These are phyloP conservation scores for Dovyalis caffra DNA, from an alignment of 345 rosid genomes.

Conservation along the genomic window DNA sequence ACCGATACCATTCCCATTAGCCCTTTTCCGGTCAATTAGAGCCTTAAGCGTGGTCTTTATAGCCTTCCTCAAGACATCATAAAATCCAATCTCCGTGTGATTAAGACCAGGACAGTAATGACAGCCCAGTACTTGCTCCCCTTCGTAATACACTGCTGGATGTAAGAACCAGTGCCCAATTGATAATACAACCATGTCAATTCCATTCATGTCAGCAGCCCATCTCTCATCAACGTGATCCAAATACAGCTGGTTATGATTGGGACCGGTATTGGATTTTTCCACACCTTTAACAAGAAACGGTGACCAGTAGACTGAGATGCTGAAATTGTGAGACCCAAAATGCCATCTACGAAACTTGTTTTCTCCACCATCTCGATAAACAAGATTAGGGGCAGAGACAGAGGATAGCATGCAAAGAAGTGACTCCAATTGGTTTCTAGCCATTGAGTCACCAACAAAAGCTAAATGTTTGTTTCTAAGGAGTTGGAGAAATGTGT, in stretches of 20 bases:
- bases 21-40: slow-evolving; percentile 33
- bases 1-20: slow-evolving; percentile 20
- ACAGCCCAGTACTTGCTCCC: slow-evolving; percentile 67
- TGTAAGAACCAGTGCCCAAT: slow-evolving; percentile 94
- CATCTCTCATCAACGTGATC: slow-evolving; percentile 77
- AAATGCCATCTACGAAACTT: slow-evolving; percentile 82
- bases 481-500: slow-evolving; percentile 53
- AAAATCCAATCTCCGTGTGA: slow-evolving; percentile 75
- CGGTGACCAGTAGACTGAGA: slow-evolving; percentile 94
- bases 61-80: slow-evolving; percentile 69
- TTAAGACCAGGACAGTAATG: slow-evolving; percentile 76
- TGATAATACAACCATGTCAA: slow-evolving; percentile 65
- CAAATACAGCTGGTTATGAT: slow-evolving; percentile 63
- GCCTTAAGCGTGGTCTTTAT: slow-evolving; percentile 60
- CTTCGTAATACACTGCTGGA: slow-evolving; percentile 79
- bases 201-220: slow-evolving; percentile 55
- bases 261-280: slow-evolving; percentile 58
- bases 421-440: slow-evolving; percentile 92
- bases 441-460: slow-evolving; percentile 97
- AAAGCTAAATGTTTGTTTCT: slow-evolving; percentile 72
- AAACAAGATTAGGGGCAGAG: slow-evolving; percentile 54
- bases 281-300: slow-evolving; percentile 82
- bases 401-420: slow-evolving; percentile 70
- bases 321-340: slow-evolving; percentile 45
- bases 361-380: slow-evolving; percentile 65